A percentile compares a stretch with the other conserved stretches of the same genome.
Evolutionary conservation across 1,139 yeast genomes (phyloP).

Genomic region (Taphrina pruni): DNA sequence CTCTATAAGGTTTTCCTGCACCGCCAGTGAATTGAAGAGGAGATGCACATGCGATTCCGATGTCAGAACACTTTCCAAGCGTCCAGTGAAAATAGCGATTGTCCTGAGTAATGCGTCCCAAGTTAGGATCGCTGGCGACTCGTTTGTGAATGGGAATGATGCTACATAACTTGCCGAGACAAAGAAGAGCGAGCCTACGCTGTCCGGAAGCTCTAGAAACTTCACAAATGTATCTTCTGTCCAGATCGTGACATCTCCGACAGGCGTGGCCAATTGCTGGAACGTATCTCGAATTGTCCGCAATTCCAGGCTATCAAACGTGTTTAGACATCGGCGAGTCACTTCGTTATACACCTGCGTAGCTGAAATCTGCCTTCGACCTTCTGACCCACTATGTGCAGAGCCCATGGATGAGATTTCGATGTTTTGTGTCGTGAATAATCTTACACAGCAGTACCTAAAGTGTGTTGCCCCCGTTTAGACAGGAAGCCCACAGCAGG

Average conservation of each 20-base stretch:
- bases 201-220: conserved; percentile 30
- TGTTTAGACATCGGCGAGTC: conserved; percentile 1
- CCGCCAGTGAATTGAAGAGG: conserved; percentile 13
- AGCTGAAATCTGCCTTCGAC: background rate
- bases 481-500: too few relatives aligned
- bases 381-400: background rate
- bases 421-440: too few relatives aligned
- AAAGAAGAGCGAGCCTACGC: conserved; percentile 16
- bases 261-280: conserved; percentile 23
- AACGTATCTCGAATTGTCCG: conserved; percentile 5
- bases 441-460: too few relatives aligned
- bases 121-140: conserved; percentile 12
- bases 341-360: background rate
- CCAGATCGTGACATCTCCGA: conserved; percentile 11
- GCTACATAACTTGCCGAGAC: conserved; percentile 29
- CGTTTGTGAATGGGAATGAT: conserved; percentile 18
- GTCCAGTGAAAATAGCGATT: conserved; percentile 8
- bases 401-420: background rate
- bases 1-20: background rate
- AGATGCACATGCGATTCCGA: background rate
- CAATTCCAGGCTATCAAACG: conserved; percentile 9
- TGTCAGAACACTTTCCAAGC: conserved; percentile 1
- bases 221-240: conserved; percentile 29
- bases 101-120: conserved; percentile 10
- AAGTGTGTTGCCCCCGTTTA: too few relatives aligned